These are phyloP conservation scores for Tremella yokohamensis DNA, from an alignment of 768 basidiomycete genomes.

Conservation along the genomic window DNA sequence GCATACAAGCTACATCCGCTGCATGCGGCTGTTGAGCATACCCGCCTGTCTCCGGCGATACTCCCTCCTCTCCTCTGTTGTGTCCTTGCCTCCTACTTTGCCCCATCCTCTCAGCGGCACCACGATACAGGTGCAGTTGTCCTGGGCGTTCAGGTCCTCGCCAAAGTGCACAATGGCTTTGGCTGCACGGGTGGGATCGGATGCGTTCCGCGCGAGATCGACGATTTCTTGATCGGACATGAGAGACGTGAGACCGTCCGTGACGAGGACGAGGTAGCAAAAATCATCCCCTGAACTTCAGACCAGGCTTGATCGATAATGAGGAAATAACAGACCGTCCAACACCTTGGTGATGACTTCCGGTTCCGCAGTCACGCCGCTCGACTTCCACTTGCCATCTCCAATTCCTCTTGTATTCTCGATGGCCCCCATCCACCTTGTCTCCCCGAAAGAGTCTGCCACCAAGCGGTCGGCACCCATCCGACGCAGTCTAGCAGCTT, in stretches of 20 bases:
- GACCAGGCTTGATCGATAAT: neutral
- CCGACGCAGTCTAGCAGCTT: conserved; percentile 75
- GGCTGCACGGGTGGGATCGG: conserved; percentile 75
- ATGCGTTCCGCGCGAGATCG: conserved; percentile 72
- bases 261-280: conserved; percentile 82
- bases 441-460: conserved; percentile 91
- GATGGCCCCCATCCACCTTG: conserved; percentile 84
- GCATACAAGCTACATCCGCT: conserved; percentile 39
- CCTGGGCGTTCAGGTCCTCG: conserved; percentile 80
- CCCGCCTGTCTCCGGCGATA: conserved; percentile 59
- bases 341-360: conserved; percentile 74
- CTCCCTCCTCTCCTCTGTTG: conserved; percentile 74
- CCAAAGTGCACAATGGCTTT: conserved; percentile 76
- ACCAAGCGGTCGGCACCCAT: conserved; percentile 78
- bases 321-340: conserved; percentile 58
- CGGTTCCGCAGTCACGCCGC: conserved; percentile 89
- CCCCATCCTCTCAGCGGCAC: conserved; percentile 93
- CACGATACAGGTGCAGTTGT: conserved; percentile 87
- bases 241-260: conserved; percentile 87
- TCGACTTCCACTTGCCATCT: conserved; percentile 81
- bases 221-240: conserved; percentile 92
- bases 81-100: conserved; percentile 70
- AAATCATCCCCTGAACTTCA: conserved; percentile 56
- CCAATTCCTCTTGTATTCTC: conserved; percentile 88
- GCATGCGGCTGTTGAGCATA: conserved; percentile 48